Percentiles rank a stretch among this genome's conserved stretches.
These are phyloP conservation scores for Pochonia chlamydosporia DNA, from an alignment of 2,329 filamentous ascomycete genomes.

Conservation along the genomic window DNA sequence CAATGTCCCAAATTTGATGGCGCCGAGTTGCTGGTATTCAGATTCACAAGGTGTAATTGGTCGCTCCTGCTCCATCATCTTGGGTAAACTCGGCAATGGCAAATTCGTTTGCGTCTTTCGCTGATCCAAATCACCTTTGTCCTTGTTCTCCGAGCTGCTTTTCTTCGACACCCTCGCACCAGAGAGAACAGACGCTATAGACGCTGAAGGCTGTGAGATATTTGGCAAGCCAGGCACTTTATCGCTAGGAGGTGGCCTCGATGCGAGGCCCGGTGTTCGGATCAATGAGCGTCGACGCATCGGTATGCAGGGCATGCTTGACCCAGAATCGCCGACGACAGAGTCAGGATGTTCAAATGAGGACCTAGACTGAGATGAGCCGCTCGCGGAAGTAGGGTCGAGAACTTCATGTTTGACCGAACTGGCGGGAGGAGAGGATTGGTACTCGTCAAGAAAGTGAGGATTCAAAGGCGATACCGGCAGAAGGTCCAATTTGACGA, in stretches of 20 bases:
- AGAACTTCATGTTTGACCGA: constrained; percentile 19
- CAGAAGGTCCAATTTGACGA: not conserved
- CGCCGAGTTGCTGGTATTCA: constrained; percentile 55
- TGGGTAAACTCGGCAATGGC: constrained; percentile 24
- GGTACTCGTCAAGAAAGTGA: not conserved
- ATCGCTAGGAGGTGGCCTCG: constrained; percentile 25
- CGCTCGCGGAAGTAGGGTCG: not conserved
- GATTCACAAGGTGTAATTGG: constrained; percentile 40
- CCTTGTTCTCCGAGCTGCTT: too few species aligned
- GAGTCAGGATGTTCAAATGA: not conserved
- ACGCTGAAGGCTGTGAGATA: not conserved
- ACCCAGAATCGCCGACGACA: not conserved
- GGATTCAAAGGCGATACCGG: constrained; percentile 1
- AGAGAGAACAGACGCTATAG: not conserved
- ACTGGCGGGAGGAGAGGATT: constrained; percentile 32
- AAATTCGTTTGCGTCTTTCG: constrained; percentile 18
- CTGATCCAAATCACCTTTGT: not conserved
- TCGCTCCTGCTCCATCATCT: constrained; percentile 15
- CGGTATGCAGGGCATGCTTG: constrained; percentile 33
- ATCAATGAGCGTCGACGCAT: constrained; percentile 42
- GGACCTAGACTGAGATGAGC: not conserved
- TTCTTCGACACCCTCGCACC: not conserved
- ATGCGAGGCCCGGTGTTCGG: constrained; percentile 45
- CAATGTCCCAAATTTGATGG: constrained; percentile 56
- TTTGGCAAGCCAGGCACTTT: constrained; percentile 15